Evolutionary conservation across 2,329 filamentous ascomycete genomes (phyloP), one percentile per base, ranked within the genome.

Genomic region (Phoma sp.): DNA sequence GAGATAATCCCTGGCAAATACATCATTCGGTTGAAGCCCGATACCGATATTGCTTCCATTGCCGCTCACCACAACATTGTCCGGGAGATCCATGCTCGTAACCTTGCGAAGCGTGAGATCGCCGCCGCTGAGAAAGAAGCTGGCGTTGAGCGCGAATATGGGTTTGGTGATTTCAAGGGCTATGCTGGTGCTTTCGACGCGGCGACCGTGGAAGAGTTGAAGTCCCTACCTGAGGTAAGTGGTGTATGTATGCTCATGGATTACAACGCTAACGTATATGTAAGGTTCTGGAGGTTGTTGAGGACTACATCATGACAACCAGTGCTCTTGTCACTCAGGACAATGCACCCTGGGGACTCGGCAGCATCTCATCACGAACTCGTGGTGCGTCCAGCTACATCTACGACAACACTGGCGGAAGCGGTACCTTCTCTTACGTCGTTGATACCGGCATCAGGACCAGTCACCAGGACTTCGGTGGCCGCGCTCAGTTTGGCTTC

Each of bases 391-490:
- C 62, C 14, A 56, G 47, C 18, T 65, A 63, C 53, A 42, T 57
- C 50, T 64, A 65, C 36, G 62, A 65, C 48, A 46, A 30, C 23
- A 57, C 51, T 20, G 60, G 59, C 25, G 60, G 62, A 9, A 7
- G 45, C 10, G 17, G 49, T 26, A 68, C 64, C 64, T 85, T 80
- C 7, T 83, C 80, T 18, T 88, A 83, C 68, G 76, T 88, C n/a
- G 79, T 88, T 15, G 86, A 88, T 71, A 87, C 84, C 5, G 86
- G 86, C 61, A 81, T 87, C 69, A 71, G 74, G 48, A 68, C 73
- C 28, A 78, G 76, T 5, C 86, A 88, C 72, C 37, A 23, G 14
- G 51, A 68, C 42, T 68, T 68, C 28, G 62, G 53, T n/a, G 62
- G 61, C 20, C 64, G 65, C 42, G 60, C 56, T 12, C 57, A 56